Base-by-base conservation (phyloP, 2,329 filamentous ascomycete species). In the Cryphonectria japonica region DNA sequence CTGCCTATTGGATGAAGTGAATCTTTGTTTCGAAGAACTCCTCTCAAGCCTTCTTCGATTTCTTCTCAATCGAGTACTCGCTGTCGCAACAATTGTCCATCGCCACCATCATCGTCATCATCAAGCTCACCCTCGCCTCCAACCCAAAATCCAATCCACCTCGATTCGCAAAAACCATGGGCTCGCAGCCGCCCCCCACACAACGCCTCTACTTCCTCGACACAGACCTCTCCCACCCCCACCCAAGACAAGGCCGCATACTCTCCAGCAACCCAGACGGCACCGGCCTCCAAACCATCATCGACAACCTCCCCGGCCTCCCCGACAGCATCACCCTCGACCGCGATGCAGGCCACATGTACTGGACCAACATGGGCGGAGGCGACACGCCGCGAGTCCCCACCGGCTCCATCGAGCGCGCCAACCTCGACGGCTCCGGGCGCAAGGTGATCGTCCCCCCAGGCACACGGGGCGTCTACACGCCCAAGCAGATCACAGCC, bases 361-460 rank as follows among this genome's bases (percentile, higher is more conserved):
- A 84, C 75, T 87, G 84, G 85, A 85, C 85, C 3, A 81, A 79
- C 74, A 87, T 87, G 85, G 85, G 85, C 0, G 65, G 76, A 85
- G 85, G 85, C 0, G 64, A 76, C 2, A 80, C 80, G 0, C 76
- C 76, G 14, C 74, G 77, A 4, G 79, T 79, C 26, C 81, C 86
- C 71, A 85, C 85, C 22, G 77, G 79, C 78, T 79, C 66, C 32
- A 68, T 72, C 62, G 71, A 72, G 54, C 66, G 71, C 0, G 78
- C 81, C n/a, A 81, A 83, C n/a, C 76, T 87, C 1, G 84, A 88
- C 67, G 88, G 88, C 0, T 81, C 73, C 14, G 78, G 86, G 62
- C 74, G 85, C 3, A 74, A 76, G 11, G 79, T 79, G 0, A 75
- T 90, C 2, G 76, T 90, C 0, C 74, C 82, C 0, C 64, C 73